Percentiles rank a stretch among this genome's conserved stretches.
These are phyloP conservation scores for Endotrypanum monterogeii DNA, from an alignment of 208 protist species.

Conservation along the genomic window DNA sequence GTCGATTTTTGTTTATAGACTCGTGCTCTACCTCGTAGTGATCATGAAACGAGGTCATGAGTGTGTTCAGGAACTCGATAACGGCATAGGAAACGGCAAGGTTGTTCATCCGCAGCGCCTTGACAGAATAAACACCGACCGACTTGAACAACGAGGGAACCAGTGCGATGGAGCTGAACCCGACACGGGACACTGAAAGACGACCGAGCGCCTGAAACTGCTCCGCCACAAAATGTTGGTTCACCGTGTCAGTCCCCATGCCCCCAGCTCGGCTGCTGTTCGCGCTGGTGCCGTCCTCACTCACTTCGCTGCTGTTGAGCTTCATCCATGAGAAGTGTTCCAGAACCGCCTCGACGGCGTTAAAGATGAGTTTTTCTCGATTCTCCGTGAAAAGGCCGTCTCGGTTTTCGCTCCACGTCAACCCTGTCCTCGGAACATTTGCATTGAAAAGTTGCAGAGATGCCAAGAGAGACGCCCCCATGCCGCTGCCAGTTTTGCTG, in stretches of 20 bases:
- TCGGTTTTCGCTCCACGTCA: slow-evolving; percentile 84
- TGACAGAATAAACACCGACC: slow-evolving; percentile 51
- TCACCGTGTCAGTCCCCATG: background rate
- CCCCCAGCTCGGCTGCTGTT: background rate
- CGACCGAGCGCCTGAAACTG: slow-evolving; percentile 85
- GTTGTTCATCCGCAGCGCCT: slow-evolving; percentile 73
- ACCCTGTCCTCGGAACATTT: slow-evolving; percentile 84
- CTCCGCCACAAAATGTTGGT: slow-evolving; percentile 46
- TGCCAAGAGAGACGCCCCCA: slow-evolving; percentile 13
- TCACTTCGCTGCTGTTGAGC: slow-evolving; percentile 1
- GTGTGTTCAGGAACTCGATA: slow-evolving; percentile 86
- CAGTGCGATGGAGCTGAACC: slow-evolving; percentile 85
- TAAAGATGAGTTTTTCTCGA: slow-evolving; percentile 86
- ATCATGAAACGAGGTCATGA: slow-evolving; percentile 95
- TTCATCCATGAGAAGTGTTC: slow-evolving; percentile 45
- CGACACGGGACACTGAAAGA: slow-evolving; percentile 82
- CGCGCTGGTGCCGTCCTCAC: background rate
- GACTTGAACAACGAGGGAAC: slow-evolving; percentile 65
- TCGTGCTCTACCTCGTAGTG: slow-evolving; percentile 91
- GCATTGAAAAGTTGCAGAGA: slow-evolving; percentile 87
- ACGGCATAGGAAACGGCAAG: slow-evolving; percentile 73
- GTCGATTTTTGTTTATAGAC: slow-evolving; percentile 85
- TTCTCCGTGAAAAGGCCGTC: slow-evolving; percentile 93
- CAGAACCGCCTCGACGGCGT: slow-evolving; percentile 66
- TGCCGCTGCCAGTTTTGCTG: background rate